A percentile compares a stretch with the other conserved stretches of the same genome.
Evolutionary conservation across 2,329 filamentous ascomycete genomes (phyloP).

Genomic region (Zopfia rhizophila): DNA sequence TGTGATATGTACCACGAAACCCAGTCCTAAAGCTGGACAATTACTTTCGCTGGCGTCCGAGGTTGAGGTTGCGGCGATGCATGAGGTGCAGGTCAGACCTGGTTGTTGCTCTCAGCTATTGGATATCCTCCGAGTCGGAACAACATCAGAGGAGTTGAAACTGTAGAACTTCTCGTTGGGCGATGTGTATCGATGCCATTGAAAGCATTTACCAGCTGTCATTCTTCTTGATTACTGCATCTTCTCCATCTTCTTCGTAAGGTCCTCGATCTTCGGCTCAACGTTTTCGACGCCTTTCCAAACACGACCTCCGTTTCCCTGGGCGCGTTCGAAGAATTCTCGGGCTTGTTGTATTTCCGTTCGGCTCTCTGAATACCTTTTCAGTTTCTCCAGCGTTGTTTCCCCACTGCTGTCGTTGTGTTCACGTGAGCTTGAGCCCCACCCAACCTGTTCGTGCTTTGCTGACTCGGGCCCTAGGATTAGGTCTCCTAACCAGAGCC

Average conservation of each 20-base stretch:
- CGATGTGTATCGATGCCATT: too few relatives aligned
- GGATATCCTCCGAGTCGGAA: too few relatives aligned
- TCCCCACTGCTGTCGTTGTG: constrained; percentile 8
- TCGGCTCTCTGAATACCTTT: constrained; percentile 26
- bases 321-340: constrained; percentile 34
- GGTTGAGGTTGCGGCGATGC: too few relatives aligned
- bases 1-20: too few relatives aligned
- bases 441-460: constrained; percentile 18
- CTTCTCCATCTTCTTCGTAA: constrained; percentile 27
- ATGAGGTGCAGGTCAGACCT: too few relatives aligned
- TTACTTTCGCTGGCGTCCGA: too few relatives aligned
- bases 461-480: constrained; percentile 48
- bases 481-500: constrained; percentile 80
- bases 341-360: constrained; percentile 35
- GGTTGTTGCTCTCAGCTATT: too few relatives aligned
- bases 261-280: constrained; percentile 27
- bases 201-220: too few relatives aligned
- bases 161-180: too few relatives aligned
- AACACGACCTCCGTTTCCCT: constrained; percentile 31
- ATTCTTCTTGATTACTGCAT: too few relatives aligned
- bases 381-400: constrained; percentile 21
- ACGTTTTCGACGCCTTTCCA: constrained; percentile 28
- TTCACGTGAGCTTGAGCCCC: constrained; percentile 10
- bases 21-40: too few relatives aligned
- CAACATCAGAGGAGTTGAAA: too few relatives aligned